phyloP scores from a whole-genome alignment of 176 grass and related monocot species.

The Aegilops sharonensis region DNA sequence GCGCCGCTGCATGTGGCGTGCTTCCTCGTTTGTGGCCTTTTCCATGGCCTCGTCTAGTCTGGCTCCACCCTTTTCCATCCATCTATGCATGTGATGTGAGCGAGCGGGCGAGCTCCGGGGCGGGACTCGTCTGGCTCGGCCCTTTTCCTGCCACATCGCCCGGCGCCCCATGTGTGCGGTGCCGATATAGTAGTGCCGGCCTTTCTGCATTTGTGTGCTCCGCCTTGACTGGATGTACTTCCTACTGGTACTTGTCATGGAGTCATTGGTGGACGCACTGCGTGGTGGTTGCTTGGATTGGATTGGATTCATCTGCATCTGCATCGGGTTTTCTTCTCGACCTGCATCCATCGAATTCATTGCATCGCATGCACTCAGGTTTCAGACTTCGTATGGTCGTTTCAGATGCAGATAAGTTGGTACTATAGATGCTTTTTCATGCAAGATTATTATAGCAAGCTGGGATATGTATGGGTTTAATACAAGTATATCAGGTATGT shows the following conservation, averaged over 20 bases:
- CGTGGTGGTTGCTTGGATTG: neutral
- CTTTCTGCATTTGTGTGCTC: neutral
- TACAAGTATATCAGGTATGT: too few relatives aligned
- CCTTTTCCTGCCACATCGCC: neutral
- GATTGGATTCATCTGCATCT: neutral
- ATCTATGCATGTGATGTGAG: too few relatives aligned
- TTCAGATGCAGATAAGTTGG: neutral
- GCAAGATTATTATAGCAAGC: too few relatives aligned
- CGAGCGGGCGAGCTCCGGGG: neutral
- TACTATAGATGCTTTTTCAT: neutral
- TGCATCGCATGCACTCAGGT: neutral
- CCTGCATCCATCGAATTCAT: neutral
- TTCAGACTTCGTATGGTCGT: neutral
- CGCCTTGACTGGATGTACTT: neutral
- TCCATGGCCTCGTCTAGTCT: neutral
- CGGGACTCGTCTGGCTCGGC: neutral
- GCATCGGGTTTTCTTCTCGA: neutral
- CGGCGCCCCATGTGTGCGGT: conserved; percentile 12
- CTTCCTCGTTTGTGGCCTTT: neutral
- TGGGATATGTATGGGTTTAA: too few relatives aligned
- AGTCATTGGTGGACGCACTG: neutral
- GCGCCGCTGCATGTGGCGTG: neutral
- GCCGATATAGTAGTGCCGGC: neutral
- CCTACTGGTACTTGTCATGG: neutral
- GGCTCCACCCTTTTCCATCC: neutral